Conservation (phyloP, 495 filamentous ascomycete species). For the Tuber aestivum region DNA sequence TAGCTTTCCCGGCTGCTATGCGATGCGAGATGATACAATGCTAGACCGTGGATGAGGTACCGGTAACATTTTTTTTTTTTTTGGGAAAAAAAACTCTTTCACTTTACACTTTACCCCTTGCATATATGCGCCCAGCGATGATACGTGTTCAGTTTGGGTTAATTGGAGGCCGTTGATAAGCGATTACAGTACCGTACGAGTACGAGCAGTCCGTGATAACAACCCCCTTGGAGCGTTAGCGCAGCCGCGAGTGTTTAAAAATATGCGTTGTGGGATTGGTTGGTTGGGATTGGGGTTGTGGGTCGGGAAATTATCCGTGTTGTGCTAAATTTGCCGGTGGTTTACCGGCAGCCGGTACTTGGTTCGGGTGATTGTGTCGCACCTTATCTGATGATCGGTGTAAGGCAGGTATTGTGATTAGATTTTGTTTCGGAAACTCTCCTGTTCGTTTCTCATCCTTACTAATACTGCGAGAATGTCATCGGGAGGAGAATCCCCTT, state of each 20-base stretch:
- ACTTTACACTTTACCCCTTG: neutral
- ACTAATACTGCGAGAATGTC: neutral
- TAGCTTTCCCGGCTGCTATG: neutral
- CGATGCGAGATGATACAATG: neutral
- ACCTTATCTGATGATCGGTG: neutral
- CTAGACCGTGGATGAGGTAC: neutral
- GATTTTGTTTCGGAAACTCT: neutral
- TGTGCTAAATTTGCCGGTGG: neutral
- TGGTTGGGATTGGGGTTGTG: neutral
- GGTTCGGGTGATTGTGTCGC: neutral
- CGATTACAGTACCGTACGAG: too few relatives aligned
- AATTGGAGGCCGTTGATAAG: neutral
- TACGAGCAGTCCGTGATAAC: neutral
- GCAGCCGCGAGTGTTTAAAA: neutral
- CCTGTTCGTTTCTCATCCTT: neutral
- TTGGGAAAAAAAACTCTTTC: neutral
- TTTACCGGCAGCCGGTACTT: too few relatives aligned
- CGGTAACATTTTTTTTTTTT: neutral
- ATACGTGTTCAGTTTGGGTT: neutral
- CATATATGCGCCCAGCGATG: neutral
- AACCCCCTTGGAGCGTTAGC: neutral
- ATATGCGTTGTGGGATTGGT: neutral
- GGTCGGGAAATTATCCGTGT: neutral
- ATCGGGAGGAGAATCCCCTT: neutral
- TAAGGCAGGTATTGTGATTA: neutral